phyloP scores from a whole-genome alignment of 805 yeast species.

The Hanseniaspora lachancei region DNA sequence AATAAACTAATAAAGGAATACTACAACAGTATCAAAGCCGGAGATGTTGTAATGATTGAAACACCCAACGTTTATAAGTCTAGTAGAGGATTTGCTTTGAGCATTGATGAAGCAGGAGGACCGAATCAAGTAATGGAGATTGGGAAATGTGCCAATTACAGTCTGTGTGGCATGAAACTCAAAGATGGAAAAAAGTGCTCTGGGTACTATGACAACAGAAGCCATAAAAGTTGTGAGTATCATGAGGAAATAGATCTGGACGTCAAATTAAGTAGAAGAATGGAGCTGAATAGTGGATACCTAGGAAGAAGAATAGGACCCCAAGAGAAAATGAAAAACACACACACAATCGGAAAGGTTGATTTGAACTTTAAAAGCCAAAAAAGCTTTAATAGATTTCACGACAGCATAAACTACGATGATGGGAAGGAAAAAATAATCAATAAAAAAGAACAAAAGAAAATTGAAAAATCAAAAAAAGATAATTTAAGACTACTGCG shows the following conservation, averaged over 20 bases:
- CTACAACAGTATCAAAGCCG: slow-evolving; percentile 1
- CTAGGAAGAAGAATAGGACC: slow-evolving; percentile 8
- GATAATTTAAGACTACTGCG: neutral
- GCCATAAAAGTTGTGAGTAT: slow-evolving; percentile 7
- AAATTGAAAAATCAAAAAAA: neutral
- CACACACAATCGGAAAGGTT: neutral
- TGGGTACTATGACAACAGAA: neutral
- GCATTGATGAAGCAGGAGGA: slow-evolving; percentile 4
- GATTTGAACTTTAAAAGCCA: slow-evolving; percentile 4
- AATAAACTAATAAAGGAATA: slow-evolving; percentile 1
- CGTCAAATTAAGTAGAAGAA: slow-evolving; percentile 4
- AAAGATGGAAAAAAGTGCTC: neutral
- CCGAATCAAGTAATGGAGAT: slow-evolving; percentile 7
- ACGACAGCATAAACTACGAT: neutral
- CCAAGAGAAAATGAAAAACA: neutral
- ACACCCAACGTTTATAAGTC: neutral
- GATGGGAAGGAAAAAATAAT: neutral
- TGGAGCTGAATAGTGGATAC: slow-evolving; percentile 12
- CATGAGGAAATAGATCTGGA: slow-evolving; percentile 7
- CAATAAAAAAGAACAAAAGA: neutral
- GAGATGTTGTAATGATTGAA: slow-evolving; percentile 9
- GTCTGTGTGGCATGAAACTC: neutral
- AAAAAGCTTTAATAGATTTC: neutral
- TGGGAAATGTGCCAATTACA: neutral
- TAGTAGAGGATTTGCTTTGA: slow-evolving; percentile 1